phyloP scores from a whole-genome alignment of 148 eudicot species.

The Persicaria tinctoria region DNA sequence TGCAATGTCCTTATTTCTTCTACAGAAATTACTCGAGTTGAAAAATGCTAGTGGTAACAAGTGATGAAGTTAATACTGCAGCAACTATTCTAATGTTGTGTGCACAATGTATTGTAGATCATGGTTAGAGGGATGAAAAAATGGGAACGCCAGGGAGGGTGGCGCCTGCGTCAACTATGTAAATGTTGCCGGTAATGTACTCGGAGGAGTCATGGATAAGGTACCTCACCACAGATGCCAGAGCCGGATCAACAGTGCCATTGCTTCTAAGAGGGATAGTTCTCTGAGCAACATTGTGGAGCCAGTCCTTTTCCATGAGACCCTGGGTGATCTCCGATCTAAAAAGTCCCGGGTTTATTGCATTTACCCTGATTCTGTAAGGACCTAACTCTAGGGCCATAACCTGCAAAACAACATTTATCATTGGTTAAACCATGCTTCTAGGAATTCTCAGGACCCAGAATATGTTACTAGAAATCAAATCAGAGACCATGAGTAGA shows the following conservation, averaged over 20 bases:
- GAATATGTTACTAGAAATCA: too few species aligned
- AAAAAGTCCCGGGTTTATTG: slow-evolving; percentile 60
- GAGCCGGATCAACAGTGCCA: slow-evolving; percentile 54
- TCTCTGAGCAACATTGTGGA: slow-evolving; percentile 32
- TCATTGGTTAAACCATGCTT: background rate
- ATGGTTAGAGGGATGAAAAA: slow-evolving; percentile 49
- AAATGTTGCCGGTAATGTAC: slow-evolving; percentile 59
- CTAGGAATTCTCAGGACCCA: too few species aligned
- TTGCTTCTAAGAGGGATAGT: slow-evolving; percentile 33
- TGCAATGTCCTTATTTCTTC: too few species aligned
- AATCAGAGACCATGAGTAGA: too few species aligned
- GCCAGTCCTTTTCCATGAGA: slow-evolving; percentile 54
- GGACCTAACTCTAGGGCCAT: slow-evolving; percentile 60
- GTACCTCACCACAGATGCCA: slow-evolving; percentile 53
- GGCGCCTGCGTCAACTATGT: slow-evolving; percentile 52
- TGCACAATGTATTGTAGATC: too few species aligned
- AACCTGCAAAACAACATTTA: slow-evolving; percentile 14
- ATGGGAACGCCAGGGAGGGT: slow-evolving; percentile 62
- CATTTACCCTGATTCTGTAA: slow-evolving; percentile 48
- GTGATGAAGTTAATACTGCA: too few species aligned
- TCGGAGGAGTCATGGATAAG: slow-evolving; percentile 53
- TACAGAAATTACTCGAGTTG: too few species aligned
- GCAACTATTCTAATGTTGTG: too few species aligned
- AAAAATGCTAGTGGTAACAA: too few species aligned
- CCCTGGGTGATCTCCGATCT: slow-evolving; percentile 57